Evolutionary conservation across 441 rosid genomes (phyloP), one percentile per base, ranked within the genome.

Genomic region (Corymbia calophylla): DNA sequence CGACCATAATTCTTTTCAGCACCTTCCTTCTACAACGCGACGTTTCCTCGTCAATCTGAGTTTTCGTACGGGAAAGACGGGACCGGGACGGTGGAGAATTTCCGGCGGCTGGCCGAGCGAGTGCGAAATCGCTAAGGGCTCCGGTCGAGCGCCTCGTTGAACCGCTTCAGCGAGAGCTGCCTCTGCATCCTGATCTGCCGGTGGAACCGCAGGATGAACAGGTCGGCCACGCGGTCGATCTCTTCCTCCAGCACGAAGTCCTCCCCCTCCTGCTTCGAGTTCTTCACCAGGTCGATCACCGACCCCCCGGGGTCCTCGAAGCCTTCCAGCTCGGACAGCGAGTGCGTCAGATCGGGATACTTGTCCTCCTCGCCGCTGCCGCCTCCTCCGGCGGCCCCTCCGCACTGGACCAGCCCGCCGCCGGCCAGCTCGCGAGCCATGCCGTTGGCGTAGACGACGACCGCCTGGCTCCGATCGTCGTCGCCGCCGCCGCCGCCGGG

Each of bases 181-280:
- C 53, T 89, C 87, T 89, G 91, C 91, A 89, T 87, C 91, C 87
- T 87, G 60, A 87, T 82, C 87, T 89, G 91, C 44, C 86, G 68
- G 84, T 87, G 87, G 87, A 87, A 89, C 84, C 89, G 87, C 89
- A 87, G 55, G 25, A 89, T 89, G 82, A 87, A 89, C 89, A 87
- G 70, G 87, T 89, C 91, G 13, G 88, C 89, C 73, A 77, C 89
- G 17, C 35, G 88, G 58, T 89, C 91, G 89, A 89, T 87, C 91
- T 89, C 91, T 64, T 89, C 89, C 87, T 89, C 89, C 27, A 87
- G 89, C 51, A n/a, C 60, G 91, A 89, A 89, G 51, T 89, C 91
- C 91, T 89, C 89, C 87, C 87, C 89, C 44, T 87, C 89, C 60
- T 25, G 81, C 70, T 53, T 87, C 85, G 89, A 49, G 62, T 44